Base-by-base conservation (phyloP, 1,139 yeast genomes). In the Yamadazyma jaroonii region DNA sequence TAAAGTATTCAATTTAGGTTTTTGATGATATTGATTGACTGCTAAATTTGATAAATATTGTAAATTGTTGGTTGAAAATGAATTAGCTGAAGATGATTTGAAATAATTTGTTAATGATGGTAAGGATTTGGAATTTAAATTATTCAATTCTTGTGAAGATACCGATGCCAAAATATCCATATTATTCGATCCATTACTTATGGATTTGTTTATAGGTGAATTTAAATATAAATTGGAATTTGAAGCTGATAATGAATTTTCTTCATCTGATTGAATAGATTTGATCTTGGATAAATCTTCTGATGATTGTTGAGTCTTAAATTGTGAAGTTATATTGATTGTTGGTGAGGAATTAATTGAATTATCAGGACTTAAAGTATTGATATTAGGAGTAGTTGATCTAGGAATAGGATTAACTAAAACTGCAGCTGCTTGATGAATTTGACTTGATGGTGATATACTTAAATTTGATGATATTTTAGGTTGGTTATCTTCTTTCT, bases 161-260 rank as follows among this genome's bases (percentile, higher is more conserved):
- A 95, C 94, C 20, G 84, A 77, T 3, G 94, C 95, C 43, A 86
- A 63, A 3, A 84, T 72, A 55, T 85, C 85, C 57, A 86, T 85
- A 53, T 84, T 88, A 37, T 74, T 69, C 25, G 39, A 44, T 36
- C 22, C 36, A 23, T 34, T 34, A 9, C 27, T 20, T 23, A 32
- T 29, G 25, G 43, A 29, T 22, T 35, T 38, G 31, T 37, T 37
- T 23, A 40, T 34, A 7, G 40, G 36, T 9, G 44, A 33, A 14
- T 29, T 17, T 20, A 29, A 35, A 17, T 14, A 28, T 14, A 27
- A 33, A 27, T 33, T 26, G 9, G 36, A 27, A 29, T 34, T 34
- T 13, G 37, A 29, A n/a, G 26, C 26, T 3, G 31, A 33, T 11
- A 26, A 12, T 12, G 29, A n/a, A n/a, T 29, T 22, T 17, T 32